phyloP scores from a whole-genome alignment of 805 yeast genomes.

The Jamesozyma gamospora region DNA sequence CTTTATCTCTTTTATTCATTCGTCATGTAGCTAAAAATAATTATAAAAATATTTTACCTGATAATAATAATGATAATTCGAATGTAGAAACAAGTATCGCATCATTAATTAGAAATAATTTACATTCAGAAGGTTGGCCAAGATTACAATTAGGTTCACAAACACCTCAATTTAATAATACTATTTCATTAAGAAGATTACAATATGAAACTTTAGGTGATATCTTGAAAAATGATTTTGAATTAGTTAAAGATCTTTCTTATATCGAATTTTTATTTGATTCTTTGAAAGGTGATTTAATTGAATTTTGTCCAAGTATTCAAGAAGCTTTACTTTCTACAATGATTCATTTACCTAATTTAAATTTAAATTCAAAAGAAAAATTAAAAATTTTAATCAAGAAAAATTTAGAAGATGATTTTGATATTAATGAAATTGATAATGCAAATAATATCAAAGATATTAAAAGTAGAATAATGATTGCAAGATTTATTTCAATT shows the following conservation, averaged over 20 bases:
- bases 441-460: slow-evolving; percentile 14
- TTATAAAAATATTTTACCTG: slow-evolving; percentile 11
- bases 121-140: slow-evolving; percentile 56
- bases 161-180: slow-evolving; percentile 31
- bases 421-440: slow-evolving; percentile 5
- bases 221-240: slow-evolving; percentile 41
- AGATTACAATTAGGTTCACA: slow-evolving; percentile 28
- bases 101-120: slow-evolving; percentile 40
- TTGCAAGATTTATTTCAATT: slow-evolving; percentile 53
- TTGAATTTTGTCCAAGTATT: slow-evolving; percentile 55
- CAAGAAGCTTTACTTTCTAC: slow-evolving; percentile 62
- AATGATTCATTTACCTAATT: slow-evolving; percentile 36
- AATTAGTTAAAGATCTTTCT: slow-evolving; percentile 36
- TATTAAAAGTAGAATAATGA: slow-evolving; percentile 31
- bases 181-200: slow-evolving; percentile 41
- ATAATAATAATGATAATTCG: slow-evolving; percentile 1
- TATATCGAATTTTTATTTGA: slow-evolving; percentile 60
- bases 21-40: slow-evolving; percentile 44
- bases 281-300: slow-evolving; percentile 53
- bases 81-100: slow-evolving; percentile 34
- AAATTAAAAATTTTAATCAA: slow-evolving; percentile 34
- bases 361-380: slow-evolving; percentile 32
- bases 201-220: slow-evolving; percentile 77
- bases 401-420: slow-evolving; percentile 31
- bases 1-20: slow-evolving; percentile 51